Evolutionary conservation across 140 eudicot species (phyloP), one percentile per base, ranked within the genome.

Genomic region (Erigeron philadelphicus): DNA sequence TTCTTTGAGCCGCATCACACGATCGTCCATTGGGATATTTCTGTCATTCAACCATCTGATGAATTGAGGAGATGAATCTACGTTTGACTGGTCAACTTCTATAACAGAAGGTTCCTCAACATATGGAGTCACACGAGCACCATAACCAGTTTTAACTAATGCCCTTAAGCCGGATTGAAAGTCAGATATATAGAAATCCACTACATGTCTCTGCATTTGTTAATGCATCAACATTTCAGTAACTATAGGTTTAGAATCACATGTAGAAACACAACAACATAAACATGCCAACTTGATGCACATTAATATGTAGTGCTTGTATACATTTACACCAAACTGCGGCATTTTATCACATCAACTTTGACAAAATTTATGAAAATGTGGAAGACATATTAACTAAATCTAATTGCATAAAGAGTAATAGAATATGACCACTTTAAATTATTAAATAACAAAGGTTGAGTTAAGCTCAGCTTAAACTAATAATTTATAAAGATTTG

Each of bases 1-100:
- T 83, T 86, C 93, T 79, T 83, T 86, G 75, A 86, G 76, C 15
- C 87, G 89, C 93, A 86, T 86, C 50, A 86, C 71, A 66, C 93
- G 93, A 53, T 86, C 93, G 1, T 86, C 93, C n/a, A 80, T 77
- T 11, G 93, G 78, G 42, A 86, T 82, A 52, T 86, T 86, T 81
- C 88, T 76, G 71, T 83, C 81, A 61, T 47, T 72, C 72, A 86
- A 73, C 93, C 93, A 86, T 75, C 89, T 72, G 8, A 81, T 17
- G 45, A 86, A 86, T 46, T 86, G 86, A 42, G 93, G 93, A 46
- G 88, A 83, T 58, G 86, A 78, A 49, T 86, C 93, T 56, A 74
- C 74, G 79, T 83, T 86, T 59, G 93, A 81, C 77, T 80, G 93
- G 68, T 83, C 84, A 69, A 79, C 86, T 55, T 83, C 89, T 53